Conservation (phyloP, 257 asterid genomes). For the Oldenlandia corymbosa region DNA sequence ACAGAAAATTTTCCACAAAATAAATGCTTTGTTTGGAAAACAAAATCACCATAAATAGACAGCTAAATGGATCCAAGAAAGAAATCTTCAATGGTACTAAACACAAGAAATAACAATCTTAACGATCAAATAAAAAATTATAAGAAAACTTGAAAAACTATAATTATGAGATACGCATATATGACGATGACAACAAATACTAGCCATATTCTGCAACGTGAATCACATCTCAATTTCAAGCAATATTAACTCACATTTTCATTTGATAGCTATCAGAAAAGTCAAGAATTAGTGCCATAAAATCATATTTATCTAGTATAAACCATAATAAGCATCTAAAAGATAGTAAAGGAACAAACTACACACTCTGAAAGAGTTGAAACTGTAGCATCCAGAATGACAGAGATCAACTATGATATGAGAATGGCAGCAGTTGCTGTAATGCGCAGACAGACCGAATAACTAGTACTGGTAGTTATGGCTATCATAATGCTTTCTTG, state of each 20-base stretch:
- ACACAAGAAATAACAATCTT: neutral
- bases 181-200: neutral
- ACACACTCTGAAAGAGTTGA: too few species aligned
- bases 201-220: neutral
- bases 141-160: neutral
- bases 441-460: neutral
- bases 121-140: neutral
- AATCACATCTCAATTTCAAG: too few species aligned
- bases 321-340: neutral
- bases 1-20: neutral
- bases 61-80: neutral
- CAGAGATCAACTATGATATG: neutral
- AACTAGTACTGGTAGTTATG: neutral
- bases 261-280: neutral
- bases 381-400: neutral
- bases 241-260: neutral
- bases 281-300: too few species aligned
- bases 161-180: neutral
- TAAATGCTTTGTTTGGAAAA: neutral
- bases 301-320: too few species aligned
- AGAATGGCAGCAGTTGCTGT: neutral
- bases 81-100: neutral
- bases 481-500: neutral
- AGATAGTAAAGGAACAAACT: too few species aligned
- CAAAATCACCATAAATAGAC: neutral